Evolutionary conservation across 2,329 filamentous ascomycete species (phyloP).

Genomic region (Fusarium albidum): DNA sequence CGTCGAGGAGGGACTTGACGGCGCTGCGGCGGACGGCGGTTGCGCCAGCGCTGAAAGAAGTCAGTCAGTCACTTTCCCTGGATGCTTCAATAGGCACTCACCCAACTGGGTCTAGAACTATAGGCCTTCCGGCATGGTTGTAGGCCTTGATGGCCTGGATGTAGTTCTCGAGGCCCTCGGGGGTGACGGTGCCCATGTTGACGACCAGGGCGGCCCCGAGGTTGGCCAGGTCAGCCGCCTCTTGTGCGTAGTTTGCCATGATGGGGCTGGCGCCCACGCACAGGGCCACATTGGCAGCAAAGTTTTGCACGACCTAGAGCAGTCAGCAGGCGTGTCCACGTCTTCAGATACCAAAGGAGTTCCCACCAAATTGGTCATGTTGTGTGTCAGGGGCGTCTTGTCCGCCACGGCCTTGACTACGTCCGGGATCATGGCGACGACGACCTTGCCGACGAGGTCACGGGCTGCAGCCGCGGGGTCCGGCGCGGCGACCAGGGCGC

Average conservation of each 20-base stretch:
- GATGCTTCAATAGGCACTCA: slow-evolving; percentile 44
- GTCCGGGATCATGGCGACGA: slow-evolving; percentile 58
- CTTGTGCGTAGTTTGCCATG: slow-evolving; percentile 88
- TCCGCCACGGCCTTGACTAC: slow-evolving; percentile 69
- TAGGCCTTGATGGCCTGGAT: slow-evolving; percentile 79
- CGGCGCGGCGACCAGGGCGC: slow-evolving; percentile 79
- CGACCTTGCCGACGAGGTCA: slow-evolving; percentile 56
- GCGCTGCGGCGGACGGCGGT: slow-evolving; percentile 77
- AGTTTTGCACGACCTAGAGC: slow-evolving; percentile 80
- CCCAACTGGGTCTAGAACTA: slow-evolving; percentile 91
- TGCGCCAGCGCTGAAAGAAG: slow-evolving; percentile 71
- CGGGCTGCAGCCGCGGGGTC: slow-evolving; percentile 72
- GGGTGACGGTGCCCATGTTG: slow-evolving; percentile 93
- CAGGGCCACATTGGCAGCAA: slow-evolving; percentile 90
- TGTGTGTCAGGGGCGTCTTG: slow-evolving; percentile 81
- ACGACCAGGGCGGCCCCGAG: slow-evolving; percentile 83
- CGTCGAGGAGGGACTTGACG: slow-evolving; percentile 73
- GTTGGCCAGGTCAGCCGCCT: slow-evolving; percentile 81
- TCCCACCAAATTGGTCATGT: slow-evolving; percentile 89
- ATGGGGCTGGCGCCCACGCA: slow-evolving; percentile 88
- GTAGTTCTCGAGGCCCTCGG: slow-evolving; percentile 77
- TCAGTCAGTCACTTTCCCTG: neutral
- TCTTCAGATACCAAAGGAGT: neutral
- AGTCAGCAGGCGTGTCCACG: neutral
- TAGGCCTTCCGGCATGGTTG: slow-evolving; percentile 77